Evolutionary conservation across 495 filamentous ascomycete species (phyloP).

Genomic region (Xylona heveae): DNA sequence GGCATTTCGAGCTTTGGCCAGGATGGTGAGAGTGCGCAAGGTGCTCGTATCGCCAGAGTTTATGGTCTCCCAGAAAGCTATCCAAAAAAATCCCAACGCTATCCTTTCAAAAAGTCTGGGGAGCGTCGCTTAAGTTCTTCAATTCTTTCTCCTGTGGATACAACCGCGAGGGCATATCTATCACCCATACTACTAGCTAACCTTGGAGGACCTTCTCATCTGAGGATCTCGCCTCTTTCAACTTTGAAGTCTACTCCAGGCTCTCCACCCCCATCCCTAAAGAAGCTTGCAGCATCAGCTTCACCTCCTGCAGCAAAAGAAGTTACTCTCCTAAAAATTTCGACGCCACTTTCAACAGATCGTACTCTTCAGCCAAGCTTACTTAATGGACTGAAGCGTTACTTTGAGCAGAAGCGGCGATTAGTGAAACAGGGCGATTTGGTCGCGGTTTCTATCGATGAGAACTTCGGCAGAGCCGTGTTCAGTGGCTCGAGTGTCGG

Average conservation of each 20-base stretch:
- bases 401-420: constrained; percentile 60
- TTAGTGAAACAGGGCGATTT: constrained; percentile 71
- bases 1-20: constrained; percentile 28
- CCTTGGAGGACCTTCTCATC: constrained; percentile 50
- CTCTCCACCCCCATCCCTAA: constrained; percentile 19
- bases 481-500: constrained; percentile 33
- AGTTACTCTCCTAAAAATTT: constrained; percentile 73
- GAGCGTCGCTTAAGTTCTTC: constrained; percentile 31
- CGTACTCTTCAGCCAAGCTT: constrained; percentile 61
- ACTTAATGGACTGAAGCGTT: constrained; percentile 61
- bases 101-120: constrained; percentile 24
- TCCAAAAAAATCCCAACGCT: constrained; percentile 25
- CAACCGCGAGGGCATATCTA: constrained; percentile 45
- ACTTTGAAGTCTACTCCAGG: constrained; percentile 16
- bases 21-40: constrained; percentile 22
- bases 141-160: constrained; percentile 16
- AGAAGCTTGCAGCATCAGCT: constrained; percentile 30
- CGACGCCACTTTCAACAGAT: constrained; percentile 73
- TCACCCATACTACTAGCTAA: constrained; percentile 78
- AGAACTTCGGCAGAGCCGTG: constrained; percentile 51
- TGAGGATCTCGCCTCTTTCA: constrained; percentile 37
- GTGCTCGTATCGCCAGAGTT: constrained; percentile 65
- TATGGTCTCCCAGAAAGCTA: constrained; percentile 58
- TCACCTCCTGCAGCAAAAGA: constrained; percentile 75
- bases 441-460: constrained; percentile 70